These are phyloP conservation scores for Sphagnum fallax DNA, from an alignment of 228 moss, liverwort and hornwort species.

Conservation along the genomic window DNA sequence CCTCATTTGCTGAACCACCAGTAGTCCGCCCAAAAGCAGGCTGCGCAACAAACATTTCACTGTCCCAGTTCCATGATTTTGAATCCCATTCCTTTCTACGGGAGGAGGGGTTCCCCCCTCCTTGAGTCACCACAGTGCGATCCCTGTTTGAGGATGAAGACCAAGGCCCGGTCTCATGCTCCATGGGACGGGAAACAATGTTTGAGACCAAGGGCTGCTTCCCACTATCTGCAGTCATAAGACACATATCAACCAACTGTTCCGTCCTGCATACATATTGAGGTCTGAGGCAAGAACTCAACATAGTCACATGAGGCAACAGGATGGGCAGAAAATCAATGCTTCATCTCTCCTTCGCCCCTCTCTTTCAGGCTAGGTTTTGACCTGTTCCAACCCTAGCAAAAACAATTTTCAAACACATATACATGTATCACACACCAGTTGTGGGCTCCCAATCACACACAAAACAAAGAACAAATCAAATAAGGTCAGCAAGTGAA, in stretches of 20 bases:
- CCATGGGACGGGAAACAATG: conserved; percentile 7
- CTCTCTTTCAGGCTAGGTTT: too few relatives aligned
- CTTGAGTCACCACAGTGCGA: conserved; percentile 1
- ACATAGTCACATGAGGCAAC: background rate
- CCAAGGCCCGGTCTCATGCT: conserved; percentile 13
- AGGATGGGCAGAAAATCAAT: background rate
- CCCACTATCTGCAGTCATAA: conserved; percentile 25
- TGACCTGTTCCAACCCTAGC: too few relatives aligned
- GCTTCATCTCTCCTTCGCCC: background rate
- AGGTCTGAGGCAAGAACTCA: background rate
- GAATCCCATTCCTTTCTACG: conserved; percentile 59
- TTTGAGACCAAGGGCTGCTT: conserved; percentile 14
- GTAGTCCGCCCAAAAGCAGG: conserved; percentile 25
- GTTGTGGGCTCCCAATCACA: background rate
- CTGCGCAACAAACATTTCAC: conserved; percentile 50
- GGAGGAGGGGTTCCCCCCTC: background rate
- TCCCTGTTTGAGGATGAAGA: conserved; percentile 21
- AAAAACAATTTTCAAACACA: too few relatives aligned
- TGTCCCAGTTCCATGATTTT: conserved; percentile 70
- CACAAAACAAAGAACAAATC: background rate
- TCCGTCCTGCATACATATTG: background rate
- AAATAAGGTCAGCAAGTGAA: background rate
- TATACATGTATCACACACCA: background rate
- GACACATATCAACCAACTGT: too few relatives aligned
- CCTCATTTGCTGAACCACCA: conserved; percentile 13